Evolutionary conservation across 768 basidiomycete genomes (phyloP).

Genomic region (Glaciozyma antarctica): DNA sequence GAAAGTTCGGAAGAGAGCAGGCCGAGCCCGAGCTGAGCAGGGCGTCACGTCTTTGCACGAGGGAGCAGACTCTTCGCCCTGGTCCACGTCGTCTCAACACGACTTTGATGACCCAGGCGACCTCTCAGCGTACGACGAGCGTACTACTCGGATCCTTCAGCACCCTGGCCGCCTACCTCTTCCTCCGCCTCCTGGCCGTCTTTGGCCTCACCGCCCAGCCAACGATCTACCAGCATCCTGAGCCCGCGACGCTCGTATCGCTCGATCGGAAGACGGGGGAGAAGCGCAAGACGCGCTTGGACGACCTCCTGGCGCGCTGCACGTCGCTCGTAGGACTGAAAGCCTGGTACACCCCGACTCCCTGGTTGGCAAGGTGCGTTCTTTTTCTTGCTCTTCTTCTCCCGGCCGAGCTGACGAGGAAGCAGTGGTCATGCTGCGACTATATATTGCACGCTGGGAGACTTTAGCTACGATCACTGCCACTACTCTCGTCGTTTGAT

Average conservation of each 20-base stretch:
- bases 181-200: background rate
- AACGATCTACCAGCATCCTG: slow-evolving; percentile 1
- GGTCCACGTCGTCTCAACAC: too few species aligned
- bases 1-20: too few species aligned
- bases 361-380: slow-evolving; percentile 19
- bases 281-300: background rate
- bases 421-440: slow-evolving; percentile 23
- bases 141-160: too few species aligned
- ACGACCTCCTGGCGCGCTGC: slow-evolving; percentile 10
- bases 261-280: slow-evolving; percentile 2
- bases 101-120: too few species aligned
- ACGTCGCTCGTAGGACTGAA: slow-evolving; percentile 1
- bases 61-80: too few species aligned
- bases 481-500: slow-evolving; percentile 39
- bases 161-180: background rate
- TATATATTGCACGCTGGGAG: slow-evolving; percentile 19
- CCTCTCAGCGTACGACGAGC: too few species aligned
- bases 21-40: too few species aligned
- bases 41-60: too few species aligned
- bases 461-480: slow-evolving; percentile 22
- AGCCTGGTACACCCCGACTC: slow-evolving; percentile 20
- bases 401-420: background rate
- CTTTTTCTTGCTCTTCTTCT: background rate
- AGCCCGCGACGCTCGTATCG: slow-evolving; percentile 1
- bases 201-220: background rate